A percentile compares a stretch with the other conserved stretches of the same genome.
phyloP scores from a whole-genome alignment of 2,329 filamentous ascomycete genomes.

The Ophiostoma angusticollis region DNA sequence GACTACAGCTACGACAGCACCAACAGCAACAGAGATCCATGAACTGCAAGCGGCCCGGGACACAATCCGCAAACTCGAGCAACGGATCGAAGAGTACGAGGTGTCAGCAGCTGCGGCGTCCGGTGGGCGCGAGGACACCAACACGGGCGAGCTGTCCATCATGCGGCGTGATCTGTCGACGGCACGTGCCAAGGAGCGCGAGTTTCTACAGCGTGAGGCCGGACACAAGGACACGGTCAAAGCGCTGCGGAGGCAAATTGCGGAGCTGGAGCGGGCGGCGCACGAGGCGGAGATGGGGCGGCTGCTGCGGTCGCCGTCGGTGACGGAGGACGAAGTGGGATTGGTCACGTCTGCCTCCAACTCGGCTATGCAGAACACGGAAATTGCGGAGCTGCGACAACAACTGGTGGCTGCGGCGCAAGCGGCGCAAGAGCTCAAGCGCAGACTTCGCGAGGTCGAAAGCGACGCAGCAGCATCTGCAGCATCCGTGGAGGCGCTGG shows the following conservation, averaged over 20 bases:
- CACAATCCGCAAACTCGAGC: slow-evolving; percentile 53
- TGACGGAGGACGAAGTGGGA: slow-evolving; percentile 30
- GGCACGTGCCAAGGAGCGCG: slow-evolving; percentile 53
- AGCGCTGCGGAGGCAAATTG: slow-evolving; percentile 49
- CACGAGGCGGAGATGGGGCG: slow-evolving; percentile 48
- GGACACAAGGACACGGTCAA: slow-evolving; percentile 50
- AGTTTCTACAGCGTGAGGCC: slow-evolving; percentile 52
- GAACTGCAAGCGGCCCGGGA: slow-evolving; percentile 47
- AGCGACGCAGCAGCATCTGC: slow-evolving; percentile 28
- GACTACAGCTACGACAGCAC: too few species aligned
- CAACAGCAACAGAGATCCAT: slow-evolving; percentile 34
- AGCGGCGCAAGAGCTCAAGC: slow-evolving; percentile 41
- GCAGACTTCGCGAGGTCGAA: slow-evolving; percentile 38
- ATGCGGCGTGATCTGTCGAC: slow-evolving; percentile 50
- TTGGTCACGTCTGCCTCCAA: slow-evolving; percentile 19
- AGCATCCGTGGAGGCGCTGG: slow-evolving; percentile 29
- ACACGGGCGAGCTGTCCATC: slow-evolving; percentile 42
- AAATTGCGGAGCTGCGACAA: slow-evolving; percentile 44
- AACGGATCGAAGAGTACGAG: slow-evolving; percentile 43
- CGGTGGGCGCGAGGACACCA: slow-evolving; percentile 15
- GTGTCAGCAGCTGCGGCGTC: slow-evolving; percentile 19
- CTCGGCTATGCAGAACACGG: slow-evolving; percentile 33
- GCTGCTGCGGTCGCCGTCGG: slow-evolving; percentile 30
- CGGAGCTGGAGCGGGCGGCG: slow-evolving; percentile 53
- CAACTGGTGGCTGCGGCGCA: slow-evolving; percentile 49